Percentiles rank a stretch among this genome's conserved stretches.
phyloP scores from a whole-genome alignment of 1,284 basidiomycete species.

The Trametes sp. region DNA sequence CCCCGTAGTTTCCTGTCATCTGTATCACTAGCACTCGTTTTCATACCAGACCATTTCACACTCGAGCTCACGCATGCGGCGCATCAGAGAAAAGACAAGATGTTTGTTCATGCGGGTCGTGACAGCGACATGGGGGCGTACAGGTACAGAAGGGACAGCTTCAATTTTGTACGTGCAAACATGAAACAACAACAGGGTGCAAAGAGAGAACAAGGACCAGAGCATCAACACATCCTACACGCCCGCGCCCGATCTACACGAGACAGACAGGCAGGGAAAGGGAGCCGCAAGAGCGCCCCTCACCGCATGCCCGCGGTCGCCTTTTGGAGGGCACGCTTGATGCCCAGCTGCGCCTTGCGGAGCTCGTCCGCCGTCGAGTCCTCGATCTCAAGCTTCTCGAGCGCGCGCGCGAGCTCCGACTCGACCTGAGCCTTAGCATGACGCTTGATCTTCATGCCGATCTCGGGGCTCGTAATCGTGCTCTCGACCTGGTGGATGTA shows the following conservation, averaged over 20 bases:
- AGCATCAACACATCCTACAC: slow-evolving; percentile 31
- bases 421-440: slow-evolving; percentile 93
- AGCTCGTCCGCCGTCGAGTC: slow-evolving; percentile 92
- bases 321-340: slow-evolving; percentile 97
- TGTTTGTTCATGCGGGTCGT: slow-evolving; percentile 16
- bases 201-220: slow-evolving; percentile 31
- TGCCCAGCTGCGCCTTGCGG: slow-evolving; percentile 90
- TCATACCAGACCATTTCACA: neutral
- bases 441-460: slow-evolving; percentile 96
- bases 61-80: neutral
- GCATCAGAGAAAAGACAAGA: neutral
- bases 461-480: slow-evolving; percentile 93
- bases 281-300: slow-evolving; percentile 36
- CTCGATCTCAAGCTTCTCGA: slow-evolving; percentile 97
- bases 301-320: slow-evolving; percentile 87
- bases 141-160: slow-evolving; percentile 25
- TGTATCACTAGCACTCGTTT: slow-evolving; percentile 14
- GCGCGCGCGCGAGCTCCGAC: slow-evolving; percentile 93
- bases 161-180: slow-evolving; percentile 33
- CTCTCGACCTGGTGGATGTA: slow-evolving; percentile 95
- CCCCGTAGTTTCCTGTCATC: slow-evolving; percentile 5
- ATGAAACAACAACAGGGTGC: slow-evolving; percentile 33
- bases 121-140: slow-evolving; percentile 15
- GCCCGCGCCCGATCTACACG: slow-evolving; percentile 21
- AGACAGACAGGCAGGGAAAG: slow-evolving; percentile 18